Evolutionary conservation across 2,329 filamentous ascomycete genomes (phyloP).

Genomic region (Atkinsonella texensis): DNA sequence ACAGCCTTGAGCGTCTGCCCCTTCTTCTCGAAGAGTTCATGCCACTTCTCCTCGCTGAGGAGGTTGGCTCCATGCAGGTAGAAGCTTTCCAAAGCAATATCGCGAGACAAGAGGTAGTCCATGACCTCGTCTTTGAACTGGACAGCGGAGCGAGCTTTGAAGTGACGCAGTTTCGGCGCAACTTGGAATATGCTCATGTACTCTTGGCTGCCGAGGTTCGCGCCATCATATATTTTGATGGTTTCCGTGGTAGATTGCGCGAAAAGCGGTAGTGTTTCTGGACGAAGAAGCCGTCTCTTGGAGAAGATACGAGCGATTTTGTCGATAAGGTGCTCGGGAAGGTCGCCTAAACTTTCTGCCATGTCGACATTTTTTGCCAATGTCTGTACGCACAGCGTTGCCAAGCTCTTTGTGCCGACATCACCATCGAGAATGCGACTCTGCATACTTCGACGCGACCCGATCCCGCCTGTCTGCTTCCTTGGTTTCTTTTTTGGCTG

Average conservation of each 20-base stretch:
- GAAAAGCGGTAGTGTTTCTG: slow-evolving; percentile 45
- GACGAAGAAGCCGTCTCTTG: slow-evolving; percentile 44
- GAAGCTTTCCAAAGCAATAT: slow-evolving; percentile 56
- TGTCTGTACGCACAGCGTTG: slow-evolving; percentile 51
- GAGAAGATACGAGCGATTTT: slow-evolving; percentile 47
- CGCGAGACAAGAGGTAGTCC: slow-evolving; percentile 65
- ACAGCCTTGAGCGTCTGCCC: slow-evolving; percentile 55
- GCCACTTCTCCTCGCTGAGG: slow-evolving; percentile 65
- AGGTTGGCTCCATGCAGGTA: slow-evolving; percentile 79
- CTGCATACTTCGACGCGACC: slow-evolving; percentile 61
- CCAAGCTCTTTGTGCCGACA: slow-evolving; percentile 56
- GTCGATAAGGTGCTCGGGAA: slow-evolving; percentile 44
- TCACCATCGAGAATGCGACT: slow-evolving; percentile 75
- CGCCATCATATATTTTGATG: slow-evolving; percentile 45
- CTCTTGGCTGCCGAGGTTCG: slow-evolving; percentile 61
- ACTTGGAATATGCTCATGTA: slow-evolving; percentile 70
- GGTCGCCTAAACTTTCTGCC: slow-evolving; percentile 49
- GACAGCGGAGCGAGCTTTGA: slow-evolving; percentile 75
- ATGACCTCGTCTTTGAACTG: slow-evolving; percentile 82
- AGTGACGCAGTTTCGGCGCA: slow-evolving; percentile 53
- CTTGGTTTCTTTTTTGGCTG: slow-evolving; percentile 30
- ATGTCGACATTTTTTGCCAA: slow-evolving; percentile 50
- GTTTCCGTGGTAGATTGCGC: slow-evolving; percentile 37
- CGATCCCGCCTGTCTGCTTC: slow-evolving; percentile 40
- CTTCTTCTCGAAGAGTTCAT: slow-evolving; percentile 51